These are phyloP conservation scores for Polychytrium aggregatum DNA, from an alignment of 192 early-diverging fungal genomes.

Conservation along the genomic window DNA sequence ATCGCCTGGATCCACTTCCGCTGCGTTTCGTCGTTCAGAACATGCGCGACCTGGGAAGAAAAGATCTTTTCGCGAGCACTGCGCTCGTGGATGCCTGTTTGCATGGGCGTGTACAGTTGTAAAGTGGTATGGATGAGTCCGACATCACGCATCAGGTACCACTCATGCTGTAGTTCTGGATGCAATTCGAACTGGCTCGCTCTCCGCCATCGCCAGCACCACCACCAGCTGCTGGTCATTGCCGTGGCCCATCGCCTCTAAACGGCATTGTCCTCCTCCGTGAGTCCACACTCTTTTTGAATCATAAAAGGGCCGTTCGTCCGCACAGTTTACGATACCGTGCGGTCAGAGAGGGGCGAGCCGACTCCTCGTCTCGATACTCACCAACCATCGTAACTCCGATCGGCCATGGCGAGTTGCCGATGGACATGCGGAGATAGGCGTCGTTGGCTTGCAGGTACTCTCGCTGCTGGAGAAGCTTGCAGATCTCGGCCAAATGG, in stretches of 20 bases:
- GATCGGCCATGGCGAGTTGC: slow-evolving; percentile 98
- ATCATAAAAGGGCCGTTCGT: background rate
- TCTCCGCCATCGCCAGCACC: too few species aligned
- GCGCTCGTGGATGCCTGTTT: slow-evolving; percentile 85
- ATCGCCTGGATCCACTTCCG: slow-evolving; percentile 98
- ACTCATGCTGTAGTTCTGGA: background rate
- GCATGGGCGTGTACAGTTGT: background rate
- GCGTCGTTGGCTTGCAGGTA: slow-evolving; percentile 88
- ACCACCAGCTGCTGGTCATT: too few species aligned
- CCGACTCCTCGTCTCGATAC: slow-evolving; percentile 3
- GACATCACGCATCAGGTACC: background rate
- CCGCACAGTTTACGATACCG: background rate
- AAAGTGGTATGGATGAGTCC: background rate
- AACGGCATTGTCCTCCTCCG: too few species aligned
- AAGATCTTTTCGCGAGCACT: slow-evolving; percentile 96
- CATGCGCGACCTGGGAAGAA: slow-evolving; percentile 89
- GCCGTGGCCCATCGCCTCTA: too few species aligned
- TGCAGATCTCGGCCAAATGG: slow-evolving; percentile 81
- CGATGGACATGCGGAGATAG: slow-evolving; percentile 87
- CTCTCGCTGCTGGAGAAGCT: slow-evolving; percentile 72
- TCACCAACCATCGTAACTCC: slow-evolving; percentile 90
- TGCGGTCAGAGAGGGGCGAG: background rate
- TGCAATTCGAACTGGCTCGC: too few species aligned
- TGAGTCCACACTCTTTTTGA: too few species aligned
- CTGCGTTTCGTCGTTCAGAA: slow-evolving; percentile 90